Evolutionary conservation across 108 stramenopile species (phyloP).

Genomic region (Nitzschia sp.): DNA sequence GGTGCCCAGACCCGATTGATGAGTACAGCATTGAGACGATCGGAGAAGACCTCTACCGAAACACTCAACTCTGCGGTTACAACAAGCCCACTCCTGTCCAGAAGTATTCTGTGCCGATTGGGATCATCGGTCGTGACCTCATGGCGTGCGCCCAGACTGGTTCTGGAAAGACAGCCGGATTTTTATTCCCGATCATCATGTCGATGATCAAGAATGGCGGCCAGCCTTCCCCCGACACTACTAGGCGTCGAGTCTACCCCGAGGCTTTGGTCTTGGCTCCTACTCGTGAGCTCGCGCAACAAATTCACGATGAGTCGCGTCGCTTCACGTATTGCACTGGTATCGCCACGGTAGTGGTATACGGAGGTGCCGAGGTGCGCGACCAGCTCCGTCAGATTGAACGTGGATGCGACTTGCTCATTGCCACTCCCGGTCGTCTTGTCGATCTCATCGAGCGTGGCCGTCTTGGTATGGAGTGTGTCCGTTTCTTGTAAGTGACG

Average conservation of each 20-base stretch:
- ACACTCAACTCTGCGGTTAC: slow-evolving; percentile 94
- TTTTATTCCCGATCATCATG: slow-evolving; percentile 97
- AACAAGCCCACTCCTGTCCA: slow-evolving; percentile 97
- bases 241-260: slow-evolving; percentile 69
- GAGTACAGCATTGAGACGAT: slow-evolving; percentile 85
- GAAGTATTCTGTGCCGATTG: slow-evolving; percentile 97
- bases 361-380: slow-evolving; percentile 96
- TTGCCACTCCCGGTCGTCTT: slow-evolving; percentile 99
- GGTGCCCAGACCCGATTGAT: slow-evolving; percentile 91
- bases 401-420: slow-evolving; percentile 89
- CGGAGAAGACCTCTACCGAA: slow-evolving; percentile 87
- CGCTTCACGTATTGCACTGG: slow-evolving; percentile 97
- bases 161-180: slow-evolving; percentile 97
- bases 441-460: slow-evolving; percentile 95
- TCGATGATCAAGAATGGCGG: slow-evolving; percentile 86
- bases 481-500: slow-evolving; percentile 75
- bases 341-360: slow-evolving; percentile 92
- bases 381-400: slow-evolving; percentile 89
- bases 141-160: slow-evolving; percentile 98
- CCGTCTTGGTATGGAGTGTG: slow-evolving; percentile 81
- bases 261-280: slow-evolving; percentile 94
- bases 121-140: slow-evolving; percentile 84
- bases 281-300: slow-evolving; percentile 96
- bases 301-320: slow-evolving; percentile 97
- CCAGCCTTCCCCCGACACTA: slow-evolving; percentile 54